Evolutionary conservation across 495 filamentous ascomycete genomes (phyloP).

Genomic region (Penicillium pulvis): DNA sequence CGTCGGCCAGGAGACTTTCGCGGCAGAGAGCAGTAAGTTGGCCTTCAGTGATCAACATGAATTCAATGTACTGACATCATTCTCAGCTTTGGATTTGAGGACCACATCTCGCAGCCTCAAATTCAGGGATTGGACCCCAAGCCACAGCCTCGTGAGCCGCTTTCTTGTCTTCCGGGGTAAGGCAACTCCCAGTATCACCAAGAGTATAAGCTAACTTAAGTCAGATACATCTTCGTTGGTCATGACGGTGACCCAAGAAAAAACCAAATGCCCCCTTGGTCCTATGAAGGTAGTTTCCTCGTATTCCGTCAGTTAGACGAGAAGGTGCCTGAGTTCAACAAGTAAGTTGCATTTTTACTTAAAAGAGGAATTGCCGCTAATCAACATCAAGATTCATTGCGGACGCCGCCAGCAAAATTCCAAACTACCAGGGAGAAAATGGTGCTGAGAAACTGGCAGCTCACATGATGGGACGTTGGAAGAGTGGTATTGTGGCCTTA

Average conservation of each 20-base stretch:
- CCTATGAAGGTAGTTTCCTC: slow-evolving; percentile 39
- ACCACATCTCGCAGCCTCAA: slow-evolving; percentile 33
- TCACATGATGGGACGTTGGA: slow-evolving; percentile 42
- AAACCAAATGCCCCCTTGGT: slow-evolving; percentile 28
- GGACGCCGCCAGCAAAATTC: slow-evolving; percentile 4
- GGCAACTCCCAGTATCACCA: not conserved
- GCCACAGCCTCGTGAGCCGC: slow-evolving; percentile 17
- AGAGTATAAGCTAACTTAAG: not conserved
- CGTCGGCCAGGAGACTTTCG: slow-evolving; percentile 1
- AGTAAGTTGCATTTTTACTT: slow-evolving; percentile 12
- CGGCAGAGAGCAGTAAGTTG: slow-evolving; percentile 22
- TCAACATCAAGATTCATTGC: slow-evolving; percentile 17
- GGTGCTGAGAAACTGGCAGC: slow-evolving; percentile 31
- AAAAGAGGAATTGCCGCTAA: slow-evolving; percentile 1
- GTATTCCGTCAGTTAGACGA: slow-evolving; percentile 40
- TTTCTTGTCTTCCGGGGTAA: slow-evolving; percentile 26
- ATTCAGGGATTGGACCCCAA: slow-evolving; percentile 30
- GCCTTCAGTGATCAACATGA: not conserved
- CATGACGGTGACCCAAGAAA: slow-evolving; percentile 16
- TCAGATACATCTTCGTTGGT: slow-evolving; percentile 18
- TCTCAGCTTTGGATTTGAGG: slow-evolving; percentile 34
- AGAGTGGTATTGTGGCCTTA: slow-evolving; percentile 26
- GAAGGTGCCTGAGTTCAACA: slow-evolving; percentile 33
- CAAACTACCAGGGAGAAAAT: slow-evolving; percentile 8
- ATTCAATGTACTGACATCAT: not conserved